phyloP scores from a whole-genome alignment of 805 yeast genomes.

The Kuraishia cidri region DNA sequence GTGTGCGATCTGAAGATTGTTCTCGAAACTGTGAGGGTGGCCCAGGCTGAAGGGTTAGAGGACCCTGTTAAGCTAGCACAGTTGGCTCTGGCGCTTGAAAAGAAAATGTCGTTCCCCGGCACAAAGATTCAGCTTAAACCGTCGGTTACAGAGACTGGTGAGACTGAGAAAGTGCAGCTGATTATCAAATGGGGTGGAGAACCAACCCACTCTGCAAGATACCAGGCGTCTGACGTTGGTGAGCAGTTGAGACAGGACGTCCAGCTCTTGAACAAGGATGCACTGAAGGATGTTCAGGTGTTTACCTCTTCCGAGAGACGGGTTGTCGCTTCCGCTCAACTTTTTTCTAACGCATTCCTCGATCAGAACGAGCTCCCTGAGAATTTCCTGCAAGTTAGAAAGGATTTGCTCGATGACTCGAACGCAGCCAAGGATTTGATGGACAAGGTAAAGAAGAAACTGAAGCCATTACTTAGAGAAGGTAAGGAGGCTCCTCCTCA shows the following conservation, averaged over 20 bases:
- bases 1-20: conserved; percentile 81
- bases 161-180: conserved; percentile 91
- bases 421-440: conserved; percentile 96
- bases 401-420: conserved; percentile 89
- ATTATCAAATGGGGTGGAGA: conserved; percentile 99
- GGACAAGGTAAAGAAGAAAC: conserved; percentile 96
- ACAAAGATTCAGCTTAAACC: conserved; percentile 96
- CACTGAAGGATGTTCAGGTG: conserved; percentile 77
- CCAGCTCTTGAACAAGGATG: conserved; percentile 74
- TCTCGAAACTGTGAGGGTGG: conserved; percentile 73
- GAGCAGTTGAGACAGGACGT: conserved; percentile 93
- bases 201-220: conserved; percentile 94
- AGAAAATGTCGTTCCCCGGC: conserved; percentile 87
- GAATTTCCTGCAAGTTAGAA: conserved; percentile 72
- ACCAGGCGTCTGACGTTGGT: conserved; percentile 92
- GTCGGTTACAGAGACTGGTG: conserved; percentile 50
- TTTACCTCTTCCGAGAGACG: conserved; percentile 92
- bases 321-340: conserved; percentile 85
- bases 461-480: conserved; percentile 88
- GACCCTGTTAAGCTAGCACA: conserved; percentile 71
- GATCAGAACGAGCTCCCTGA: conserved; percentile 67
- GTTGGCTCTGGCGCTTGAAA: conserved; percentile 74
- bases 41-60: conserved; percentile 72
- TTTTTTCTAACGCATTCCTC: conserved; percentile 69
- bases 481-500: conserved; percentile 97